Percentiles rank a stretch among this genome's conserved stretches.
Evolutionary conservation across 2,329 filamentous ascomycete species (phyloP).

Genomic region (Aspergillus hortae): DNA sequence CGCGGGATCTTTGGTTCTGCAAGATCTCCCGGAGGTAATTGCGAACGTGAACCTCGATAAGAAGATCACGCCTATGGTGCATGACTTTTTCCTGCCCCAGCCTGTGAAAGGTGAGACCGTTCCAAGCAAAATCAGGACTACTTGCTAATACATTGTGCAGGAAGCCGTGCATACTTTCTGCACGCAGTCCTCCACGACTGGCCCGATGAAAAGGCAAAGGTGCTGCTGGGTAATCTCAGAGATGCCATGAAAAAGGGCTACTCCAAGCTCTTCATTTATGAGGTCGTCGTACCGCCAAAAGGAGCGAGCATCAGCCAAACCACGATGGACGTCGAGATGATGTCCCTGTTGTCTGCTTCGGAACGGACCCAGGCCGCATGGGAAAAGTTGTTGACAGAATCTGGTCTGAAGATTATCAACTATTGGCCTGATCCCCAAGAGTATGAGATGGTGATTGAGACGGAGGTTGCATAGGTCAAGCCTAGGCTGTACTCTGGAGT

Average conservation of each 20-base stretch:
- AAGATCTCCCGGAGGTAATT: conserved; percentile 39
- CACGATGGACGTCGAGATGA: conserved; percentile 36
- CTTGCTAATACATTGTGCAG: conserved; percentile 13
- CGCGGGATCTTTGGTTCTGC: conserved; percentile 31
- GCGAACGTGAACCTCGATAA: conserved; percentile 21
- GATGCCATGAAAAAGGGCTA: conserved; percentile 38
- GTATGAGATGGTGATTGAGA: conserved; percentile 29
- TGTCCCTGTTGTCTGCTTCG: conserved; percentile 46
- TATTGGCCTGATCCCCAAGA: conserved; percentile 28
- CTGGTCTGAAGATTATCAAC: conserved; percentile 25
- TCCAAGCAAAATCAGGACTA: not conserved
- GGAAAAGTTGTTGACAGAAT: conserved; percentile 20
- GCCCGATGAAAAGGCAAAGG: conserved; percentile 32
- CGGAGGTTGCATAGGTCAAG: conserved; percentile 11
- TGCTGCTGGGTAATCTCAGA: conserved; percentile 28
- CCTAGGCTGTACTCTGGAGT: no score
- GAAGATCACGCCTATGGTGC: conserved; percentile 20
- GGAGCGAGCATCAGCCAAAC: conserved; percentile 28
- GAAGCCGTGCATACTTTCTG: conserved; percentile 40
- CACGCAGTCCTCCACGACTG: conserved; percentile 44
- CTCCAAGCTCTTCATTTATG: conserved; percentile 38
- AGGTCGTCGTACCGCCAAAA: conserved; percentile 35
- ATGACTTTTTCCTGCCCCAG: conserved; percentile 28
- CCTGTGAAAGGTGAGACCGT: conserved; percentile 21
- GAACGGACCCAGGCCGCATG: conserved; percentile 30